phyloP scores from a whole-genome alignment of 352 stramenopile genomes.

The Phytophthora melonis region DNA sequence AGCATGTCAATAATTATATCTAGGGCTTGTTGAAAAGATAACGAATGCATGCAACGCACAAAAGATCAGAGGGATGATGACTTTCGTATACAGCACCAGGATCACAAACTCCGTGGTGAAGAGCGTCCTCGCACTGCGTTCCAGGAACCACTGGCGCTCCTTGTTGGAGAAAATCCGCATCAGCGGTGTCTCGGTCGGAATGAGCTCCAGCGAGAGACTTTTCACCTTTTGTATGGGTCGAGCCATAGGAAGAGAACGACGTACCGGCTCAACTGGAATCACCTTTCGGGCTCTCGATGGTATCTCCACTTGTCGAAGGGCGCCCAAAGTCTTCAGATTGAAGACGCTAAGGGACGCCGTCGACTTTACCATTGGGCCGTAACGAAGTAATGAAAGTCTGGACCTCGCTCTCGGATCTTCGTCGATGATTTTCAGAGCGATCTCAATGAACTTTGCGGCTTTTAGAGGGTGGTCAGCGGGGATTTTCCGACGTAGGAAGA shows the following conservation, averaged over 20 bases:
- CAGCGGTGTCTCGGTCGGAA: neutral
- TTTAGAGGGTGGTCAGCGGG: neutral
- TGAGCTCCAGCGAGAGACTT: neutral
- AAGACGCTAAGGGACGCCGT: neutral
- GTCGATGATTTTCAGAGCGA: constrained; percentile 9
- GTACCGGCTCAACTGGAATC: neutral
- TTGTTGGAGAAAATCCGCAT: neutral
- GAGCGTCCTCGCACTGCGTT: constrained; percentile 12
- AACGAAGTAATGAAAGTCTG: neutral
- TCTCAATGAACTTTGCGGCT: constrained; percentile 4
- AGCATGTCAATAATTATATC: neutral
- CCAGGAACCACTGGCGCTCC: constrained; percentile 12
- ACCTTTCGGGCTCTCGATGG: neutral
- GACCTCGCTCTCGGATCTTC: constrained; percentile 1
- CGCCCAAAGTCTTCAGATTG: neutral
- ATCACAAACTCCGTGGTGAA: constrained; percentile 35
- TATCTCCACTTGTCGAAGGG: neutral
- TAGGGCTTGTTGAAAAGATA: neutral
- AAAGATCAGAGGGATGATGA: constrained; percentile 17
- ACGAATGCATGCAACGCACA: neutral
- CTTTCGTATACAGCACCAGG: constrained; percentile 36
- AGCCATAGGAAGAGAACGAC: neutral
- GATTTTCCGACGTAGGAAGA: constrained; percentile 15
- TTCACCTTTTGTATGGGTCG: neutral
- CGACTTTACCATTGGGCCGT: neutral